A percentile compares a stretch with the other conserved stretches of the same genome.
Conservation (phyloP, 371 early-diverging fungal species). For the Apophysomyces sp. region DNA sequence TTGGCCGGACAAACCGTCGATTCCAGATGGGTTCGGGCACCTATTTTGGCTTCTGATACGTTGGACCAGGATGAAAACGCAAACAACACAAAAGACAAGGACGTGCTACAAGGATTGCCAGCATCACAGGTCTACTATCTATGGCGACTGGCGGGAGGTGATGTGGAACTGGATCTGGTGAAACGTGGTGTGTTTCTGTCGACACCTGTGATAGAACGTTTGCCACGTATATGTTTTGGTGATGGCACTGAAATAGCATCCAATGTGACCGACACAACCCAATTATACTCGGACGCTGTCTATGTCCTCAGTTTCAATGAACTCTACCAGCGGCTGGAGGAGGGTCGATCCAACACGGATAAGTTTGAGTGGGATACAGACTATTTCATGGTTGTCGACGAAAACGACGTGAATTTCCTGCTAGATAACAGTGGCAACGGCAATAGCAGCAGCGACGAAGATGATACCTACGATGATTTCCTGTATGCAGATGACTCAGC, state of each 20-base stretch:
- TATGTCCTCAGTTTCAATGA: slow-evolving; percentile 56
- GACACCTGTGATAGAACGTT: slow-evolving; percentile 60
- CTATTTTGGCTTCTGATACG: slow-evolving; percentile 35
- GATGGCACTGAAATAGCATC: slow-evolving; percentile 50
- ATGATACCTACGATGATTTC: slow-evolving; percentile 26
- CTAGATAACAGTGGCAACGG: slow-evolving; percentile 19
- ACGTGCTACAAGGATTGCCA: slow-evolving; percentile 37
- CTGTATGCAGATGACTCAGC: slow-evolving; percentile 26
- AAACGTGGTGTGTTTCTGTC: slow-evolving; percentile 55
- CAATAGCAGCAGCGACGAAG: background rate
- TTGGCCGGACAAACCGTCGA: slow-evolving; percentile 6
- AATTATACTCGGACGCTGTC: slow-evolving; percentile 54
- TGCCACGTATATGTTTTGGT: slow-evolving; percentile 51
- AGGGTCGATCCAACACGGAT: slow-evolving; percentile 34
- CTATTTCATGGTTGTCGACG: slow-evolving; percentile 62
- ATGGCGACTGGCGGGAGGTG: slow-evolving; percentile 69
- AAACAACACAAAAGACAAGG: slow-evolving; percentile 1
- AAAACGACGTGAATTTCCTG: slow-evolving; percentile 65
- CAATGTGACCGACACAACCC: slow-evolving; percentile 40
- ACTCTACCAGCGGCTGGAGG: slow-evolving; percentile 49
- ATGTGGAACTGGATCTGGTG: slow-evolving; percentile 59
- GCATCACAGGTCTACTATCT: slow-evolving; percentile 57
- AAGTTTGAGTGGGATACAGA: slow-evolving; percentile 66
- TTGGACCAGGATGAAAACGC: slow-evolving; percentile 30
- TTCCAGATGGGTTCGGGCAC: slow-evolving; percentile 30